These are phyloP conservation scores for Fusarium ramigenum DNA, from an alignment of 2,329 filamentous ascomycete genomes.

Conservation along the genomic window DNA sequence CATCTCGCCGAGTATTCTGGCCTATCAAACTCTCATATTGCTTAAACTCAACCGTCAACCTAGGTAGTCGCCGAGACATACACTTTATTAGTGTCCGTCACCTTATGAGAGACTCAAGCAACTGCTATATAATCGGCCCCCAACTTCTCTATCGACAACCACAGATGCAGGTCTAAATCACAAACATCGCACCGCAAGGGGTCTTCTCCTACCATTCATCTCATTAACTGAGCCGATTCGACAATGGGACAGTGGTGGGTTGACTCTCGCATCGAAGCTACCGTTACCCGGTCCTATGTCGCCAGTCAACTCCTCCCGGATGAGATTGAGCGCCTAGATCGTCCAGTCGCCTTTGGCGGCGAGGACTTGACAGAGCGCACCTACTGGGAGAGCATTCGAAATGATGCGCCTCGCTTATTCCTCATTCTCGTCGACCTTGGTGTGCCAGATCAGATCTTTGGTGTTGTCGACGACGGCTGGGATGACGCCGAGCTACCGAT, in stretches of 20 bases:
- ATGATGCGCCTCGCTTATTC: slow-evolving; percentile 75
- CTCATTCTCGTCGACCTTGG: slow-evolving; percentile 76
- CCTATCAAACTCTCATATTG: slow-evolving; percentile 6
- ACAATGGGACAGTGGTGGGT: slow-evolving; percentile 73
- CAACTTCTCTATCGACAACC: slow-evolving; percentile 9
- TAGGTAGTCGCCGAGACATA: slow-evolving; percentile 1
- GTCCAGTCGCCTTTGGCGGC: slow-evolving; percentile 69
- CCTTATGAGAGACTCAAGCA: slow-evolving; percentile 12
- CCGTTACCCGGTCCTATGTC: slow-evolving; percentile 75
- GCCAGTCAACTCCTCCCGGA: slow-evolving; percentile 69
- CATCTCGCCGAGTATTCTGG: slow-evolving; percentile 14
- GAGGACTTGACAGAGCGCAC: slow-evolving; percentile 76
- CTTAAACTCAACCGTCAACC: not conserved
- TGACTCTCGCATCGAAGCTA: slow-evolving; percentile 72
- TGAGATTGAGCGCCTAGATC: slow-evolving; percentile 70
- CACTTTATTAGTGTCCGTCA: not conserved
- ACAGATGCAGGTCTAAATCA: slow-evolving; percentile 35
- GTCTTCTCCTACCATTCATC: slow-evolving; percentile 15
- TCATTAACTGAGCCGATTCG: slow-evolving; percentile 15
- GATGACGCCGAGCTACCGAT: slow-evolving; percentile 80
- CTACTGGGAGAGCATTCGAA: slow-evolving; percentile 81
- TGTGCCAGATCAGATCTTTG: slow-evolving; percentile 78
- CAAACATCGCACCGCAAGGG: slow-evolving; percentile 21
- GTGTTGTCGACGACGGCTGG: slow-evolving; percentile 79
- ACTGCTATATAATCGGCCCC: slow-evolving; percentile 7